Conservation (phyloP, 257 asterid genomes). For the Voacanga thouarsii region DNA sequence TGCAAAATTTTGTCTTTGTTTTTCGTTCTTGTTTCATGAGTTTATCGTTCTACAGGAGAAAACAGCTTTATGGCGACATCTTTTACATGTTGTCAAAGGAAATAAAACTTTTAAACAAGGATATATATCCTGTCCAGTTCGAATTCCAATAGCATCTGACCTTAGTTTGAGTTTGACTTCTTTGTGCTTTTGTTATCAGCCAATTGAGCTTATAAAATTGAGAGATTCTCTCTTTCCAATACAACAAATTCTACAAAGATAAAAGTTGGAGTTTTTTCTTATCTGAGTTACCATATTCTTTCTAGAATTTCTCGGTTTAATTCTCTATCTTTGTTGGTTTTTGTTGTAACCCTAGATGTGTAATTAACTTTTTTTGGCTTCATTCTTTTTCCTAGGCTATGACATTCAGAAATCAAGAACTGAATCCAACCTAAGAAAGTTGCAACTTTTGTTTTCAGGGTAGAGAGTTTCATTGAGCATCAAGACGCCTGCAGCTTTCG, state of each 20-base stretch:
- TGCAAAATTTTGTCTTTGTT: neutral
- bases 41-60: too few species aligned
- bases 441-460: slow-evolving; percentile 51
- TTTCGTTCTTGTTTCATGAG: neutral
- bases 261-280: neutral
- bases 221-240: neutral
- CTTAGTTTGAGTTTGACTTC: neutral
- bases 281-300: too few species aligned
- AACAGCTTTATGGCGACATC: neutral
- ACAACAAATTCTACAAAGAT: neutral
- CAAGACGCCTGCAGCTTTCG: slow-evolving; percentile 48
- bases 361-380: neutral
- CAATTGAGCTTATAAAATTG: neutral
- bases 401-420: neutral
- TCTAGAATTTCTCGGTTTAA: neutral
- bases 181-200: neutral
- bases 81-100: neutral
- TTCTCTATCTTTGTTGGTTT: neutral
- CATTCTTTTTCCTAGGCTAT: neutral
- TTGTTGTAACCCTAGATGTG: neutral
- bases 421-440: slow-evolving; percentile 28
- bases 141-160: neutral
- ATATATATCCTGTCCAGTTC: neutral
- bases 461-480: slow-evolving; percentile 43
- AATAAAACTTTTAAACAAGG: neutral